These are phyloP conservation scores for Mucor saturninus DNA, from an alignment of 371 early-diverging fungal genomes.

Conservation along the genomic window DNA sequence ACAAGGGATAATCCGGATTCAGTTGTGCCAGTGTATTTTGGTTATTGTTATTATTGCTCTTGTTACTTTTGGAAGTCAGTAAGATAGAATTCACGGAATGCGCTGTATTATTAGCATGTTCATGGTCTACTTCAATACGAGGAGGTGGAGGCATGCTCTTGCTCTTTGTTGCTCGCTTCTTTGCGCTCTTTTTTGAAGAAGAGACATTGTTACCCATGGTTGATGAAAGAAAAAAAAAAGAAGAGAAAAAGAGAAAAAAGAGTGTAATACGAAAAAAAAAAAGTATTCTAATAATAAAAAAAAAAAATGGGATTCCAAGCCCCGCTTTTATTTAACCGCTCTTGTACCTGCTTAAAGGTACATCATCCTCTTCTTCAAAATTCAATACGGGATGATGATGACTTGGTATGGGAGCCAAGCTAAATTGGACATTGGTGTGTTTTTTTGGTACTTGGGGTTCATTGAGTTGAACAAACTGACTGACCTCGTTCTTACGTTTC, in stretches of 20 bases:
- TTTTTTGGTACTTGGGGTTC: background rate
- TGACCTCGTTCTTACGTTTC: conserved; percentile 21
- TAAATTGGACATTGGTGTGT: conserved; percentile 21
- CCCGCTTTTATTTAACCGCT: conserved; percentile 1
- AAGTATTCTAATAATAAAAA: background rate
- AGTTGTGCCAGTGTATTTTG: conserved; percentile 40
- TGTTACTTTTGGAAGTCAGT: conserved; percentile 39
- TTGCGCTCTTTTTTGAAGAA: conserved; percentile 20
- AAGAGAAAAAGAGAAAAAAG: conserved; percentile 3
- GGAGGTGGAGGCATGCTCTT: conserved; percentile 27
- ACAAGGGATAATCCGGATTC: conserved; percentile 53
- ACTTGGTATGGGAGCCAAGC: conserved; percentile 16
- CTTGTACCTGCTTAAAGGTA: conserved; percentile 40
- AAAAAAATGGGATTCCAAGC: background rate
- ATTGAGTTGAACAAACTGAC: conserved; percentile 9
- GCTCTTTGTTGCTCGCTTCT: conserved; percentile 25
- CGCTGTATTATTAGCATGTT: conserved; percentile 51
- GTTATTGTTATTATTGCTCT: conserved; percentile 3
- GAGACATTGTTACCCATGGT: conserved; percentile 34
- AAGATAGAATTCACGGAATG: conserved; percentile 54
- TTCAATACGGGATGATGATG: conserved; percentile 10
- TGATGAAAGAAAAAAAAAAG: conserved; percentile 6
- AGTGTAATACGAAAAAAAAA: background rate
- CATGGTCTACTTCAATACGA: conserved; percentile 42
- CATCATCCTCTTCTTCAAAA: conserved; percentile 38